Base-by-base conservation (phyloP, 2,329 filamentous ascomycete species). In the Hirsutella rhossiliensis region DNA sequence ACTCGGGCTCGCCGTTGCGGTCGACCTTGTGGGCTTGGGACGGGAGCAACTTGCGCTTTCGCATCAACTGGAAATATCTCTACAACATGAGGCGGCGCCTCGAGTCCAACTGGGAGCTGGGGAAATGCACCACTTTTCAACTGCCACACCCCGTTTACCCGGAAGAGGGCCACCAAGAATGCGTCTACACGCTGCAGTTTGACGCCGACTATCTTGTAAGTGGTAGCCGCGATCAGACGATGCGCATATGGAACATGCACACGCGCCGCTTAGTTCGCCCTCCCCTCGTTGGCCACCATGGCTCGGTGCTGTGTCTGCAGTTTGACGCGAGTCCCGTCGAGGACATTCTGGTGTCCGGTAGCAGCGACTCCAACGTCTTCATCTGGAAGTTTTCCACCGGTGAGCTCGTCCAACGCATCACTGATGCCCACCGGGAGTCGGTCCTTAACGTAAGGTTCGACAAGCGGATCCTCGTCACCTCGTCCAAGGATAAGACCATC, bases 401-500 rank as follows among this genome's bases (percentile, higher is more conserved):
- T 4, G 71, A 89, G 56, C 76, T 87, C 31, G 64, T 97, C 12
- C 84, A 89, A 55, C 80, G 80, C 45, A 76, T 97, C 29, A 71
- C 72, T 1, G 72, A 78, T 38, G 90, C 90, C 0, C 92, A 98
- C 59, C 69, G 73, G 28, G 92, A 98, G 62, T 95, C 90, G 0
- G 89, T 98, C 0, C 69, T 98, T 15, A 97, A 97, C 56, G 79
- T 98, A 45, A 79, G 86, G 48, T 98, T 97, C 52, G 89, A 97
- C 58, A 82, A 87, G 51, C 78, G 87, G 9, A 94, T 94, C 49
- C 72, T 98, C 4, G 87, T 97, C 12, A 98, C 92, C 1, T 97
- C 92, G 56, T 97, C 90, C 41, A 98, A 98, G 61, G 92, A 98
- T 62, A 94, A 89, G 62, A 84, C 84, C 1, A 95, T 98, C 70